Evolutionary conservation across 352 stramenopile species (phyloP), one percentile per base, ranked within the genome.

Genomic region (Pythium pyrilobum): DNA sequence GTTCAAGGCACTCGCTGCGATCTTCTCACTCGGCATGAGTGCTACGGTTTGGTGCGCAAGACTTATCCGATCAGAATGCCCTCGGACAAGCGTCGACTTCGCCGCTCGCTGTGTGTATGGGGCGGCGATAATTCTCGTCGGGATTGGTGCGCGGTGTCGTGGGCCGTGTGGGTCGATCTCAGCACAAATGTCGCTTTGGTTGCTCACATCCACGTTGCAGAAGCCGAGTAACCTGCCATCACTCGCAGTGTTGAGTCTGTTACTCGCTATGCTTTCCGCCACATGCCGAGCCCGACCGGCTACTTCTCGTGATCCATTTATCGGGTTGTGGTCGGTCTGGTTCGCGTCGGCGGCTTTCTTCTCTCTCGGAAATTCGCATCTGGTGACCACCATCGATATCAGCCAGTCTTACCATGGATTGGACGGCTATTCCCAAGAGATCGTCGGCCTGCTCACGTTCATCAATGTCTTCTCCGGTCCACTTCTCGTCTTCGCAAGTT

Each of bases 311-410:
- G 29, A 45, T 32, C 51, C 29, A 5, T 44, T 57, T 11, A 29
- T 52, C 32, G 54, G 44, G 12, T 9, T 68, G 4, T 18, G 52
- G 15, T 15, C 33, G 18, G 13, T 57, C 4, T 69, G 54, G 61
- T 18, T 94, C n/a, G 69, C 77, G 2, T 80, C 89, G 51, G 56
- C 59, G n/a, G 56, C 77, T 13, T 96, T 96, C 43, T 95, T 92
- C 34, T 77, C 86, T 7, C 66, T 95, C 0, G 86, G 85, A 18
- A 96, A 96, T 50, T 95, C 86, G 31, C 86, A 96, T 46, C 67
- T 96, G 49, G 83, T 96, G 41, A 92, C 81, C 15, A 96, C 86
- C 2, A 82, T 96, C 49, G 86, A 96, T 59, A 91, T 96, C 28
- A 94, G 83, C 34, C 82, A 92, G 54, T 88, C 85, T 6, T 95